A percentile compares a stretch with the other conserved stretches of the same genome.
These are phyloP conservation scores for Schizothecium vesticola DNA, from an alignment of 495 filamentous ascomycete species.

Conservation along the genomic window DNA sequence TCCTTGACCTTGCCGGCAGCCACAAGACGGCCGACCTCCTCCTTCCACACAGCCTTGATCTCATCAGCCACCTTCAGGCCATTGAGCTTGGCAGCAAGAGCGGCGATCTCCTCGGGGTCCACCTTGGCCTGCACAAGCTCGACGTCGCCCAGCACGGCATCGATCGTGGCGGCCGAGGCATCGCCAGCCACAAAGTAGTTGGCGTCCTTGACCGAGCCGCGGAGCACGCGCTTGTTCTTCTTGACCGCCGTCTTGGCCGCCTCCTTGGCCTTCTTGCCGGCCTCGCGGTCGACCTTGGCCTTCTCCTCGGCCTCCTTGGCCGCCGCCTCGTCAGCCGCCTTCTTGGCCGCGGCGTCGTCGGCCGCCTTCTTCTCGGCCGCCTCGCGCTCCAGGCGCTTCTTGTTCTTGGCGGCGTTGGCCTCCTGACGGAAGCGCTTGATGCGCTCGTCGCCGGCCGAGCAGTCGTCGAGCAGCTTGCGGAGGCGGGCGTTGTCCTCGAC, in stretches of 20 bases:
- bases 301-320: slow-evolving; percentile 97
- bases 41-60: slow-evolving; percentile 60
- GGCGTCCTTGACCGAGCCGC: slow-evolving; percentile 86
- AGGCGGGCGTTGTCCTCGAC: slow-evolving; percentile 90
- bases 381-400: slow-evolving; percentile 84
- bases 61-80: slow-evolving; percentile 64
- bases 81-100: slow-evolving; percentile 68
- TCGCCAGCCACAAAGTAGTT: slow-evolving; percentile 79
- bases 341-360: slow-evolving; percentile 71
- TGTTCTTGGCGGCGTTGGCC: slow-evolving; percentile 87
- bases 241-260: slow-evolving; percentile 96
- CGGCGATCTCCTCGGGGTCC: slow-evolving; percentile 80
- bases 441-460: slow-evolving; percentile 74
- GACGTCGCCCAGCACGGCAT: slow-evolving; percentile 76
- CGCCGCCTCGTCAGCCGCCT: slow-evolving; percentile 79
- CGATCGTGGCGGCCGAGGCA: slow-evolving; percentile 66
- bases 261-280: slow-evolving; percentile 95
- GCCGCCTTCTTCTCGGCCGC: slow-evolving; percentile 77
- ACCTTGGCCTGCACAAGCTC: slow-evolving; percentile 87
- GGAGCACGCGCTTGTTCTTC: slow-evolving; percentile 98
- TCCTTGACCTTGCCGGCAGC: slow-evolving; percentile 79
- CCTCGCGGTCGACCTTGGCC: slow-evolving; percentile 80
- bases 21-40: slow-evolving; percentile 67
- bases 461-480: slow-evolving; percentile 81
- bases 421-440: slow-evolving; percentile 95